phyloP scores from a whole-genome alignment of 2,329 filamentous ascomycete genomes.

The Cercospora janseana region DNA sequence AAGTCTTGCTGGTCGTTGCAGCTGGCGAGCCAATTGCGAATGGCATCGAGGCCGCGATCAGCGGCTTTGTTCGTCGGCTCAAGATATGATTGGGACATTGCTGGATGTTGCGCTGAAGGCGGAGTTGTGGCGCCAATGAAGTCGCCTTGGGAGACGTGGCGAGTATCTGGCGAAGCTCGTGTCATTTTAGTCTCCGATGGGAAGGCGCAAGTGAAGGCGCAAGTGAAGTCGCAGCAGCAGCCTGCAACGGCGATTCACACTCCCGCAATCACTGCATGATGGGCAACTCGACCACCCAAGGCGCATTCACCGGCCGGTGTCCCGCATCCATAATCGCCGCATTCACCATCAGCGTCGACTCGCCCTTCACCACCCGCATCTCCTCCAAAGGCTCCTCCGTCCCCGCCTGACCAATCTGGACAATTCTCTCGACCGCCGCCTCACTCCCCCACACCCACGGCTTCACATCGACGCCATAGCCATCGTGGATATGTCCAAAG shows the following conservation, averaged over 20 bases:
- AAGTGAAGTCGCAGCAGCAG: neutral
- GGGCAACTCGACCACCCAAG: slow-evolving; percentile 51
- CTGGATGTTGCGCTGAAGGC: neutral
- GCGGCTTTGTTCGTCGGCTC: slow-evolving; percentile 3
- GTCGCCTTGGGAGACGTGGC: too few relatives aligned
- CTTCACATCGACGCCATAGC: slow-evolving; percentile 13
- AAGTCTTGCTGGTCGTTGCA: slow-evolving; percentile 14
- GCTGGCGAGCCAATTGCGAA: slow-evolving; percentile 20
- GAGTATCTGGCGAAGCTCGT: too few relatives aligned
- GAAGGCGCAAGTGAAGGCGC: neutral
- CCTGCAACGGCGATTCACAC: too few relatives aligned
- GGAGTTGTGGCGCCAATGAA: neutral
- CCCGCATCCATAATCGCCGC: slow-evolving; percentile 53
- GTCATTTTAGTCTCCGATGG: too few relatives aligned
- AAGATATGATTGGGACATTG: slow-evolving; percentile 10
- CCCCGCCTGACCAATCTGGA: neutral
- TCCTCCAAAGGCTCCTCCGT: neutral
- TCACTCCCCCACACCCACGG: slow-evolving; percentile 10
- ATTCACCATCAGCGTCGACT: slow-evolving; percentile 58
- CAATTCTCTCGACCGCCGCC: neutral
- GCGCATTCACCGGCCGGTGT: slow-evolving; percentile 52
- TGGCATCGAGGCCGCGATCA: slow-evolving; percentile 8
- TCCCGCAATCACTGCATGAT: neutral
- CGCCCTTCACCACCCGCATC: slow-evolving; percentile 33
- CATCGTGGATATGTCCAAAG: slow-evolving; percentile 61